Percentiles rank a stretch among this genome's conserved stretches.
Evolutionary conservation across 1,139 yeast genomes (phyloP).

Genomic region (Suhomyces chickasaworum): DNA sequence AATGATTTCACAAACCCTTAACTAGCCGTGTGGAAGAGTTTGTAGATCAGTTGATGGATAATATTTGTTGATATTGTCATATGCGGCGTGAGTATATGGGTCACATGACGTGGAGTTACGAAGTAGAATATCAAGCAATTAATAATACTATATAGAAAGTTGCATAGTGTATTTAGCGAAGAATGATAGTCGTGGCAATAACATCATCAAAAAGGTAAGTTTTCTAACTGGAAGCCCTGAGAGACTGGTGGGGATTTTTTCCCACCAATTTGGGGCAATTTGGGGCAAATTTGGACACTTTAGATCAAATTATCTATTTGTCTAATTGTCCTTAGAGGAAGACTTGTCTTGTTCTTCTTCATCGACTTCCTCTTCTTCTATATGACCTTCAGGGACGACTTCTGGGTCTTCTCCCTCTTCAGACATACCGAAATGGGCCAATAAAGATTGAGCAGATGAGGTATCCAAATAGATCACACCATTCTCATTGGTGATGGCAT

Average conservation of each 20-base stretch:
- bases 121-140: slow-evolving; percentile 7
- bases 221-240: background rate
- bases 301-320: slow-evolving; percentile 11
- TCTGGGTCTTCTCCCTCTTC: slow-evolving; percentile 22
- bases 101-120: background rate
- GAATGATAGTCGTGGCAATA: slow-evolving; percentile 13
- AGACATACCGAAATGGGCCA: slow-evolving; percentile 52
- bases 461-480: slow-evolving; percentile 59
- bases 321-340: slow-evolving; percentile 21
- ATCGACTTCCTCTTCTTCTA: slow-evolving; percentile 21
- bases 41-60: no score
- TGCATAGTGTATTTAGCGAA: slow-evolving; percentile 7
- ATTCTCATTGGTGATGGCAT: slow-evolving; percentile 55
- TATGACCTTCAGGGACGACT: slow-evolving; percentile 22
- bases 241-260: no score
- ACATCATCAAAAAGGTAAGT: slow-evolving; percentile 1
- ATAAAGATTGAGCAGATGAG: slow-evolving; percentile 49
- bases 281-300: background rate
- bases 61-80: slow-evolving; percentile 5
- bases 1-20: background rate
- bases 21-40: background rate
- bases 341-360: slow-evolving; percentile 25
- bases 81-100: background rate
- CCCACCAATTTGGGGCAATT: no score
- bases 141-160: slow-evolving; percentile 10